Base-by-base conservation (phyloP, 2,329 filamentous ascomycete genomes). In the Stenocarpella maydis region DNA sequence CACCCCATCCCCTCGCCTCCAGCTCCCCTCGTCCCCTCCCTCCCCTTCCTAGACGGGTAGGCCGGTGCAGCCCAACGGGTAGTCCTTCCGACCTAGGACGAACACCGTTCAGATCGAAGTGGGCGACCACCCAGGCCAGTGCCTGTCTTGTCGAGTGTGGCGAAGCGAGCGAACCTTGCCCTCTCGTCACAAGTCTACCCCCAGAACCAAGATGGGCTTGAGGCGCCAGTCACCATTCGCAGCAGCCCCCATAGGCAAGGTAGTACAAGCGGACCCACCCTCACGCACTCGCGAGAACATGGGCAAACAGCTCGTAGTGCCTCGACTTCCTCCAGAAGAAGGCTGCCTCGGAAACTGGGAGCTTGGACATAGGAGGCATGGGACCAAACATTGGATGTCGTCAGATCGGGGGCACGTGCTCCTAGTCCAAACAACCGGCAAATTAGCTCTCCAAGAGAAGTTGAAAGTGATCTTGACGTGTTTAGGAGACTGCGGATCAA, bases 331-430 rank as follows among this genome's bases (percentile, higher is more conserved):
- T 24, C 43, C 28, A 63, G 41, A 19, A 37, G 24, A 58, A 26
- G n/a, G 43, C 58, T 26, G 43, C 28, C 58, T 63, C 58, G 58
- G 58, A 41, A 63, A 26, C 43, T 63, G 43, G 58, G 28, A 63
- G 58, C 58, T 63, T 49, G 58, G 58, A 63, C 58, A 34, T 28
- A 63, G 28, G 58, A 63, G 58, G 41, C 4, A 49, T 63, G 58
- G 58, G 58, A 63, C 58, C 58, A 63, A 63, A 63, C 58, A 63
- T 63, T 63, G 58, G 58, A 63, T 63, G 58, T 63, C 58, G 58
- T 63, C 43, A 63, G 28, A 63, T 49, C 24, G 43, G 58, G 28
- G 58, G 58, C 58, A 63, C 58, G 58, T 63, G 58, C 58, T 63
- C 41, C 43, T 63, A 49, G 58, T 37, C 58, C 58, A 60, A 53